Evolutionary conservation across 2,329 filamentous ascomycete genomes (phyloP).

Genomic region (Trichoderma sp.): DNA sequence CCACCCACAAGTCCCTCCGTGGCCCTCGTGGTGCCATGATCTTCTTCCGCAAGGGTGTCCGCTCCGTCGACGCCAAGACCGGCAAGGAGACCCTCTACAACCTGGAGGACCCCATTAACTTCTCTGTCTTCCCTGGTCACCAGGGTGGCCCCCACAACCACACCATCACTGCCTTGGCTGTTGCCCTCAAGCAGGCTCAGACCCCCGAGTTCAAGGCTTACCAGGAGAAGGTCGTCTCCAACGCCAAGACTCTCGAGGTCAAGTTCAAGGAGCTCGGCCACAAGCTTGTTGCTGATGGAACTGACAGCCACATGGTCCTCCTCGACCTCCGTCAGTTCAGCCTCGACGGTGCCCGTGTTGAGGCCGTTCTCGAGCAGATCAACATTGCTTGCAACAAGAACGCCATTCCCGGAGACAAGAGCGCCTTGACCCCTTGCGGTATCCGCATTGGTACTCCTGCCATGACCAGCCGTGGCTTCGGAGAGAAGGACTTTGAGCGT

Average conservation of each 20-base stretch:
- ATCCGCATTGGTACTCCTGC: conserved; percentile 95
- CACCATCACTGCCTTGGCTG: conserved; percentile 95
- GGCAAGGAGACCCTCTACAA: conserved; percentile 90
- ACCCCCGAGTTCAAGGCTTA: conserved; percentile 89
- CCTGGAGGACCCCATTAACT: conserved; percentile 94
- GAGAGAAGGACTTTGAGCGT: conserved; percentile 85
- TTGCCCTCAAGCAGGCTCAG: conserved; percentile 91
- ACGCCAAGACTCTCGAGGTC: conserved; percentile 86
- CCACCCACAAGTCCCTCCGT: conserved; percentile 97
- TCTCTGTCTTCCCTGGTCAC: conserved; percentile 98
- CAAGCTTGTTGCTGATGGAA: conserved; percentile 92
- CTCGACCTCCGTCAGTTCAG: conserved; percentile 84
- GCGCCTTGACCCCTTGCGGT: conserved; percentile 88
- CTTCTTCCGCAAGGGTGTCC: conserved; percentile 97
- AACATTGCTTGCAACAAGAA: conserved; percentile 99
- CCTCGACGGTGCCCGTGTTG: conserved; percentile 91
- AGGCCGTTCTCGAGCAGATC: conserved; percentile 94
- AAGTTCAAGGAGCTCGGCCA: conserved; percentile 85
- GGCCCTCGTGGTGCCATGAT: conserved; percentile 99
- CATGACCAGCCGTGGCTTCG: conserved; percentile 95
- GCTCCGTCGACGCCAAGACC: conserved; percentile 84
- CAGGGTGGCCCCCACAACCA: conserved; percentile 99
- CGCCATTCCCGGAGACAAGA: conserved; percentile 96
- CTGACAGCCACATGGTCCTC: conserved; percentile 96
- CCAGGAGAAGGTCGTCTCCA: conserved; percentile 87